Evolutionary conservation across 768 basidiomycete genomes (phyloP), one percentile per base, ranked within the genome.

Genomic region (Glaciozyma martinii): DNA sequence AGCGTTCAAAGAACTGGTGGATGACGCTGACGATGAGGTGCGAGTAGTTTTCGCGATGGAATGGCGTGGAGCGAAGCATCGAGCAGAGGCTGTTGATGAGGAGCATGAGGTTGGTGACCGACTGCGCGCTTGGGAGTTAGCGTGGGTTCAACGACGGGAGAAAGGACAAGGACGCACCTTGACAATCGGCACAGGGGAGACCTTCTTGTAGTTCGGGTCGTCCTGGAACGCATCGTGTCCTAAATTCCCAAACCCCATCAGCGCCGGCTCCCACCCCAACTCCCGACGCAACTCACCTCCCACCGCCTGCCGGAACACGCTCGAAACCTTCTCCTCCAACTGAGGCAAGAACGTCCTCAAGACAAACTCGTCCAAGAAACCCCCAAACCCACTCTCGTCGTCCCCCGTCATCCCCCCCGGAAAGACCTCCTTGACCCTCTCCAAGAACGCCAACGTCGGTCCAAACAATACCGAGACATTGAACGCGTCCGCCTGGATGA

Each of bases 1-100:
- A 97, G 32, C 88, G 84, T 74, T 95, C 90, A 72, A 97, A 95
- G 74, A 94, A 95, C 76, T 95, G 92, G 47, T 94, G 90, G 63
- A 97, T 87, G 60, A 98, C 87, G 21, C 88, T 86, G 40, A 98
- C 82, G 63, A 98, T 93, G 37, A 98, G 80, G n/a, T 90, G 84
- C 23, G 90, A 86, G 75, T 97, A 95, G 74, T 86, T 92, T 76
- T 98, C 94, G 66, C 86, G 82, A 74, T 97, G 94, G 78, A 98
- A 98, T 0, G 93, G 92, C 23, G 89, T 91, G 8, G 85, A 86
- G 62, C 85, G 82, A 25, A 95, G 83, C 90, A 97, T 94, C 12
- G 84, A 81, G 72, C 91, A 94, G 8, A 98, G 79, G 1, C 89
- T 93, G 72, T 93, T 93, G 73, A 94, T 87, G 52, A 98, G 78